Evolutionary conservation across 2,329 filamentous ascomycete species (phyloP), one percentile per base, ranked within the genome.

Genomic region (Neonectria punicea): DNA sequence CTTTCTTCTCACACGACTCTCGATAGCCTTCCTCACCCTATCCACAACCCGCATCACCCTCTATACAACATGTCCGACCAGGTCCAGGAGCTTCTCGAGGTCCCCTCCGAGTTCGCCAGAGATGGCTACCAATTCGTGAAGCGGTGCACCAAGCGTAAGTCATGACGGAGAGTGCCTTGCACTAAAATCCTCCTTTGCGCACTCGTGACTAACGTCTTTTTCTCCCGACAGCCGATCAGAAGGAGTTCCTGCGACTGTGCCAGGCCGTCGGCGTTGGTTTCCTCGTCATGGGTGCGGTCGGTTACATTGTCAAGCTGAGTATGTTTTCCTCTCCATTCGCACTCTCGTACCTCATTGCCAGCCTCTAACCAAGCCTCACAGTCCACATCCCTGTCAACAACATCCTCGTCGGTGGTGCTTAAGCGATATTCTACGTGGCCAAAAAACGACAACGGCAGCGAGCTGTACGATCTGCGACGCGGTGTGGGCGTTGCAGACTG

Each of bases 351-450:
- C 41, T 1, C 36, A 44, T 41, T 50, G 43, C 44, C 11, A 10
- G 7, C 32, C 44, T 47, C 34, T 36, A 32, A 46, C 32, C 54
- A 65, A n/a, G 49, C 36, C 30, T n/a, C n/a, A 28, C 30, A 90
- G 87, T 91, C 69, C 89, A 91, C 78, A 90, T 91, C 53, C 89
- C 89, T 68, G 85, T 92, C 69, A 91, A 91, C 85, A 89, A 90
- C 78, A 88, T 91, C 65, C 85, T 92, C 63, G 89, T 92, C 69
- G 89, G 88, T 66, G 88, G 87, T 78, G 88, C 89, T 77, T 90
- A 87, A 82, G 67, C 61, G 43, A 58, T 11, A 9, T n/a, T 43
- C 39, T 43, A 43, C 39, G n/a, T 20, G 36, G 53, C 28, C 34
- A 41, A n/a, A 25, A 57, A 44, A 30, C 13, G 18, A 30, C 18